A percentile compares a stretch with the other conserved stretches of the same genome.
Evolutionary conservation across 169 alveolate species (phyloP).

Genomic region (Plasmodium billcollinsi): DNA sequence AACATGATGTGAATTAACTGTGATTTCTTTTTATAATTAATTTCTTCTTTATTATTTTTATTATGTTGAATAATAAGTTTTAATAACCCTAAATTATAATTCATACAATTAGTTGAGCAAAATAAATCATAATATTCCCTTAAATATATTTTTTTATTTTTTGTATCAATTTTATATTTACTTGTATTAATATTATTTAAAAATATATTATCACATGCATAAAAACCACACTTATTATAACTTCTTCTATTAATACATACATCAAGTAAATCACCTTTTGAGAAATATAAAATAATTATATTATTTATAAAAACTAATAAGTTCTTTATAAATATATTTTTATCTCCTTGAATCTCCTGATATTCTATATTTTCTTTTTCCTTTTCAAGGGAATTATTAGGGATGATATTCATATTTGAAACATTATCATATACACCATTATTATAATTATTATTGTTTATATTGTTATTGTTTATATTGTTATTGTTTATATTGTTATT

Average conservation of each 20-base stretch:
- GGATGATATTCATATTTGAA: not conserved
- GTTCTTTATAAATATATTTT: constrained; percentile 32
- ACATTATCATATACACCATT: not conserved
- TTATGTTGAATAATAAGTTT: constrained; percentile 16
- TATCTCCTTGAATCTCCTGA: constrained; percentile 26
- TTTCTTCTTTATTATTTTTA: constrained; percentile 9
- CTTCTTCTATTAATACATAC: constrained; percentile 64
- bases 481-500: not conserved
- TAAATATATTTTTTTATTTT: constrained; percentile 30
- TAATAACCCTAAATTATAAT: constrained; percentile 30
- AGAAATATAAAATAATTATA: constrained; percentile 24
- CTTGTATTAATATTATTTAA: constrained; percentile 39
- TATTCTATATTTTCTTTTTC: not conserved
- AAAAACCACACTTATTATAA: constrained; percentile 71
- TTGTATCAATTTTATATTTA: constrained; percentile 42
- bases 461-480: not conserved
- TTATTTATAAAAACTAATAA: constrained; percentile 38
- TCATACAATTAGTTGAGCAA: constrained; percentile 73
- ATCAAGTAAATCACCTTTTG: constrained; percentile 44
- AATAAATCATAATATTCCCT: constrained; percentile 68
- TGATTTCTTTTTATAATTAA: constrained; percentile 26
- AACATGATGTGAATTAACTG: constrained; percentile 66
- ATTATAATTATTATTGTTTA: not conserved
- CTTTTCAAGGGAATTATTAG: not conserved
- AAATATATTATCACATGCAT: constrained; percentile 70